Evolutionary conservation across 768 basidiomycete species (phyloP), one percentile per base, ranked within the genome.

Genomic region (Trametes sanguinea): DNA sequence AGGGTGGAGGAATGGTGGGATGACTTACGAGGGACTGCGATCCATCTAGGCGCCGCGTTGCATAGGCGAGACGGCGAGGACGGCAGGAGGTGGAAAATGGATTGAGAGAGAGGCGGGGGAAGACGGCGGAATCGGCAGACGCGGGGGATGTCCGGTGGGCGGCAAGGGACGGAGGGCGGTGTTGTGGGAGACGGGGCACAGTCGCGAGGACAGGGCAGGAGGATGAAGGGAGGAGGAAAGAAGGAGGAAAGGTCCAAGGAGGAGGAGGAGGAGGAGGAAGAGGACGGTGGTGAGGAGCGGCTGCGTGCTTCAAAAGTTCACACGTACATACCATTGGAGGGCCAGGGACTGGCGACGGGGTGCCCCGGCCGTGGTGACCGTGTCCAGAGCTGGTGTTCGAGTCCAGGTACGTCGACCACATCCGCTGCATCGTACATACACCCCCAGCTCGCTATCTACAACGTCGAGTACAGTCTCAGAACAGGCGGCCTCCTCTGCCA

Each of bases 341-440:
- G 40, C 1, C 22, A 22, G 17, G 10, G 40, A 22, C 22, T 22
- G 33, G 44, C 3, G 48, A 44, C 30, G 63, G 62, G 29, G 65
- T 56, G 39, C 35, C 51, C 30, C 44, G 43, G 5, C 60, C 50
- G 33, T 16, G 27, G 52, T 54, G 52, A 3, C 51, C 48, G 53
- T 64, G 60, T 4, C 57, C 57, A 58, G 68, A 54, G 52, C 48
- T 67, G 43, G 59, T 58, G 43, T 53, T 65, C 35, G 66, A 58
- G 67, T 78, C 77, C 16, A 83, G 77, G 68, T 84, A 85, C 9
- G 77, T 79, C 32, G 81, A 83, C 82, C 83, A 84, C 54, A 82
- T 74, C 30, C 81, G 77, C 65, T 84, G 79, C 81, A 83, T 83
- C 68, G 65, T 51, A 53, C 17, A 27, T 47, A 45, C 58, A 37